Evolutionary conservation across 2,329 filamentous ascomycete genomes (phyloP).

Genomic region (Trichophyton verrucosum): DNA sequence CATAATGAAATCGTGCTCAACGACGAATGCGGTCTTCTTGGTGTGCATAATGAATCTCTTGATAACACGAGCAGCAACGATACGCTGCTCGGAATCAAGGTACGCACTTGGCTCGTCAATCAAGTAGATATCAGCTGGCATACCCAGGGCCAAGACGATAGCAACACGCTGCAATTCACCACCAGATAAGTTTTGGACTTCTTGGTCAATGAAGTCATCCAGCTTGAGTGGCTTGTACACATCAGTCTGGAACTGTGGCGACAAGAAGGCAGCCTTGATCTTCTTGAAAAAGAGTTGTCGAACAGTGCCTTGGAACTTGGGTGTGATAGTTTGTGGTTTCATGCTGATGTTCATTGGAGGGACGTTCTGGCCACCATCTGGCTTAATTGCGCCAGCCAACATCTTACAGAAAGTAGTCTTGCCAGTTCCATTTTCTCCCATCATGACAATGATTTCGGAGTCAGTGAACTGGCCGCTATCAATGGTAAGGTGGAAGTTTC

Average conservation of each 20-base stretch:
- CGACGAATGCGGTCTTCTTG: constrained; percentile 98
- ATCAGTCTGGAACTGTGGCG: constrained; percentile 97
- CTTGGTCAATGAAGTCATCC: constrained; percentile 98
- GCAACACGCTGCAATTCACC: constrained; percentile 99
- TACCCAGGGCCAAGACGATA: constrained; percentile 89
- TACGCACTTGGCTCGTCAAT: constrained; percentile 97
- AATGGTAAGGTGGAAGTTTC: constrained; percentile 71
- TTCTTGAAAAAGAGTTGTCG: constrained; percentile 99
- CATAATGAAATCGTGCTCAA: constrained; percentile 99
- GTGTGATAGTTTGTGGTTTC: constrained; percentile 99
- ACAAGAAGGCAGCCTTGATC: constrained; percentile 93
- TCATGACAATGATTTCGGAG: constrained; percentile 98
- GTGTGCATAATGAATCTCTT: constrained; percentile 99
- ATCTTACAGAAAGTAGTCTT: constrained; percentile 99
- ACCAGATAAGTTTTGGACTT: constrained; percentile 97
- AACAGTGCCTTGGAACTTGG: constrained; percentile 94
- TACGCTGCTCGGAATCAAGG: constrained; percentile 97
- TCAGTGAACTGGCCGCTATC: constrained; percentile 84
- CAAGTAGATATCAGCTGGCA: constrained; percentile 94
- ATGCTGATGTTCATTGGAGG: constrained; percentile 96
- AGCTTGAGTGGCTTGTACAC: constrained; percentile 99
- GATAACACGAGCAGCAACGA: constrained; percentile 91
- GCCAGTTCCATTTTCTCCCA: constrained; percentile 98
- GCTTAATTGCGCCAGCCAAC: constrained; percentile 84
- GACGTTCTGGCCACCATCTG: constrained; percentile 64